Base-by-base conservation (phyloP, 345 rosid genomes). In the Acer yangbiense region DNA sequence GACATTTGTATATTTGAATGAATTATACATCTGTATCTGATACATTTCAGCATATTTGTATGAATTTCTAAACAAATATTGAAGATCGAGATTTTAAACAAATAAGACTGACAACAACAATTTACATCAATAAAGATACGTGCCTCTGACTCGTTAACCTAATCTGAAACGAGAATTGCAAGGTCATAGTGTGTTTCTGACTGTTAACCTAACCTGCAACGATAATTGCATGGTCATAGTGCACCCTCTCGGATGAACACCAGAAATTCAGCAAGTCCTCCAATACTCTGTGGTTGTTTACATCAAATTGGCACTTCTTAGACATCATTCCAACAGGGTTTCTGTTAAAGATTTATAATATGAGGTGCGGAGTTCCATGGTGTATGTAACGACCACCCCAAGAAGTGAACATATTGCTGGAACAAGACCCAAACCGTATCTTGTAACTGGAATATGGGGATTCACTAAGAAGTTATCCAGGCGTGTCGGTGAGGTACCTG, bases 401-500 rank as follows among this genome's bases (percentile, higher is more conserved):
- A 87, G 35, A 55, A 93, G 86, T 2, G 98, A 91, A 84, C 96
- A 93, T 9, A 91, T 72, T 7, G 97, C 98, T 0, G 97, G 99
- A 66, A 95, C 86, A 35, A 95, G 90, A 72, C 99, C 98, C 83
- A 95, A 78, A 9, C 99, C 99, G 23, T 85, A 88, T 85, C 99
- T 88, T 35, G 98, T 85, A 52, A 92, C 92, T 32, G 98, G 92
- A 58, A 87, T n/a, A 83, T 83, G 35, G 17, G 71, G 21, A 39
- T 23, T 65, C 11, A 41, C 41, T 2, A 77, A 60, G 48, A 84
- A 72, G 83, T 69, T 65, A 72, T 83, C 80, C 65, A 78, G 71
- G 29, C 85, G 77, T 79, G 17, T 67, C 0, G 93, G 89, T 8
- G 93, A 75, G 67, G 73, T 67, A 71, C 85, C 99, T 95, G 88